Conservation (phyloP, 2,329 filamentous ascomycete species). For the Apiospora sp. region DNA sequence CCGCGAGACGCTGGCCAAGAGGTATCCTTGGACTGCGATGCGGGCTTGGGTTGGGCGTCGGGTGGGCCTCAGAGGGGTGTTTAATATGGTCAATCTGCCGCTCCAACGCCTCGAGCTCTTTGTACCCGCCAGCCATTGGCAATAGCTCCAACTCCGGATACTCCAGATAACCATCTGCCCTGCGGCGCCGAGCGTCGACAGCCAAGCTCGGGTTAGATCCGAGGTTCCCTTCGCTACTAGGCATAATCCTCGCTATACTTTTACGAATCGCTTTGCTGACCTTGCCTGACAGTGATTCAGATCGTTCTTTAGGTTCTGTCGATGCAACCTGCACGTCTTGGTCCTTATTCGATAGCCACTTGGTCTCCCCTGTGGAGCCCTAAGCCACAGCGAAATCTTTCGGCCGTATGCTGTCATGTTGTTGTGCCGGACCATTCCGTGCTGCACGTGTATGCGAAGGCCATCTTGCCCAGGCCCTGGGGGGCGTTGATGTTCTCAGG, state of each 20-base stretch:
- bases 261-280: constrained; percentile 37
- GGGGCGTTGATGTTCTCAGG: constrained; percentile 32
- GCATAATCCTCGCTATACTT: constrained; percentile 36
- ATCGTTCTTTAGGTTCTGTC: constrained; percentile 27
- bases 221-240: constrained; percentile 21
- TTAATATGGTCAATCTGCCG: constrained; percentile 43
- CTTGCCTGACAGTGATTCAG: constrained; percentile 36
- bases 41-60: background rate
- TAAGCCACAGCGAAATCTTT: constrained; percentile 36
- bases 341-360: constrained; percentile 22
- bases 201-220: background rate
- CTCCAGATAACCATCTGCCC: constrained; percentile 36
- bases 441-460: constrained; percentile 42
- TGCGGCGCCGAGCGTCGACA: background rate
- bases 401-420: constrained; percentile 36
- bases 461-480: constrained; percentile 44
- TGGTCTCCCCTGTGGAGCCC: constrained; percentile 23
- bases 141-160: constrained; percentile 48
- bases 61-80: constrained; percentile 25
- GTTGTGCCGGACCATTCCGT: constrained; percentile 39
- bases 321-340: background rate
- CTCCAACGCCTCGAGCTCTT: constrained; percentile 43
- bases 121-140: constrained; percentile 41
- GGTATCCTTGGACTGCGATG: constrained; percentile 28
- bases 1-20: constrained; percentile 36